Base-by-base conservation (phyloP, 1,284 basidiomycete species). In the Rhodotorula mucilaginosa region DNA sequence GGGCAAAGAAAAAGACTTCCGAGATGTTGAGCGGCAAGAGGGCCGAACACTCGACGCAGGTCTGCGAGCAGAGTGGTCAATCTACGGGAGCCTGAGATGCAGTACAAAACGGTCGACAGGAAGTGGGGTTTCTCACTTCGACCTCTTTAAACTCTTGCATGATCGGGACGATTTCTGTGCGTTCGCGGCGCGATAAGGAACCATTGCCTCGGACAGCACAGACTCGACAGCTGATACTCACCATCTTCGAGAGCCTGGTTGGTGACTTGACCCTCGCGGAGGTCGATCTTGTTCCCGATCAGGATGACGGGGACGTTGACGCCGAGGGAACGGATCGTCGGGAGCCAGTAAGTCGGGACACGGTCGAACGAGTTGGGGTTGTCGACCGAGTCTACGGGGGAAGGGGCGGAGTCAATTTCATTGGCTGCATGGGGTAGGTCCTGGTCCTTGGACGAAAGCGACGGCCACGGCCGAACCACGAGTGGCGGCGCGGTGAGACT, bases 1-100 rank as follows among this genome's bases (percentile, higher is more conserved):
- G 96, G 1, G 97, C 96, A 81, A 97, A 98, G 82, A 97, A 98
- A 83, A 99, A 97, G n/a, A 97, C 93, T 81, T 97, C 96, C 47
- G 93, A 95, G 63, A 99, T 90, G 82, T 99, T 99, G 72, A 95
- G 82, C 31, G 91, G 89, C 63, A 90, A 84, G 78, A 90, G 89
- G 0, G 95, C 94, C 16, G 93, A 96, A 80, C 94, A 97, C 83
- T 98, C 96, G 48, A 99, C 92, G 79, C 95, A 98, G 39, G 96
- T 98, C 82, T 99, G 70, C 1, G 5, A 6, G 5, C 0, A 2
- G 13, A 23, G 19, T 5, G 31, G 19, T 39, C 3, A n/a, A 29
- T 47, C 2, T 16, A 34, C 8, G 34, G 34, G 6, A 34, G 2
- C 12, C 4, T 0, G 19, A 1, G 12, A 10, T 2, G 60, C 3